Base-by-base conservation (phyloP, 805 yeast species). In the Starmerella gropengiesseri region DNA sequence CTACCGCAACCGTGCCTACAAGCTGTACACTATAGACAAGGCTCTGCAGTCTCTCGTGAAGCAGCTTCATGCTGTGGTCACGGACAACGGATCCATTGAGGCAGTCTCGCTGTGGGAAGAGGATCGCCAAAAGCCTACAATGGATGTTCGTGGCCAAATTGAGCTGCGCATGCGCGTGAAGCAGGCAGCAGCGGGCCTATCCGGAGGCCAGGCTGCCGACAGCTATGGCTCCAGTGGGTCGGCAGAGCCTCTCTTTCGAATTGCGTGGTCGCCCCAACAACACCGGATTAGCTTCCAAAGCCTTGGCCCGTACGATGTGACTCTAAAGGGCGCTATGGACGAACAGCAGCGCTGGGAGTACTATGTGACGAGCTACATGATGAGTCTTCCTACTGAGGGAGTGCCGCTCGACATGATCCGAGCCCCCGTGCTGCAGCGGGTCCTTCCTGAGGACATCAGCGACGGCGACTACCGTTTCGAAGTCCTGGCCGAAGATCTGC, bases 371-470 rank as follows among this genome's bases (percentile, higher is more conserved):
- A 82, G 94, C 32, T 91, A 81, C 60, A 74, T 87, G 32, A 81
- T 91, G 82, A 81, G 94, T 3, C 94, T 85, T 55, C 97, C 98
- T 29, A 91, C 99, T 2, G 99, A 91, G 61, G 97, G 97, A 23
- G 81, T 91, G 14, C 78, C 85, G 14, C 75, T 83, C 16, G 77
- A 81, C 32, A 77, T 76, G 51, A 72, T 91, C 43, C 72, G 73
- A 49, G 68, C 84, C 61, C 97, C 97, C 20, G 81, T 89, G 61
- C 65, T 83, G 51, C 79, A 76, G 52, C 59, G 70, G 20, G 53
- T 62, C 30, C 43, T 65, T 31, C 54, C 55, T 27, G 60, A 54
- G 31, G 52, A 49, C 4, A 53, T 46, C 25, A 49, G 50, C 31
- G 37, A 34, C 14, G 21, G 23, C 2, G 54, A 49, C 36, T 53